A percentile compares a stretch with the other conserved stretches of the same genome.
Conservation (phyloP, 1,284 basidiomycete species). For the Ceratobasidium sp. region DNA sequence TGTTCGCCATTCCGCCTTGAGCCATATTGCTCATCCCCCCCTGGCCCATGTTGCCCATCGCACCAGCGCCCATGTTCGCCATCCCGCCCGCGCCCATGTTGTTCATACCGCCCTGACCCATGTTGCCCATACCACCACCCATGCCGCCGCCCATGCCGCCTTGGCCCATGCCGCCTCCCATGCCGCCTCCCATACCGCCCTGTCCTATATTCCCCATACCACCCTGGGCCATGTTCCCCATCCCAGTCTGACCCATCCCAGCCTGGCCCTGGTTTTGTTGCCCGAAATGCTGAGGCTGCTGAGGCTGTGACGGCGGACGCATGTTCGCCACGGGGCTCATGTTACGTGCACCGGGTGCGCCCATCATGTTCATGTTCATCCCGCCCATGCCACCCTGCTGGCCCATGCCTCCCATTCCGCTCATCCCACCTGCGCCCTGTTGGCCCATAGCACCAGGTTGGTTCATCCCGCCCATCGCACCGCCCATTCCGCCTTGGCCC, state of each 20-base stretch:
- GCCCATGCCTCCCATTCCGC: conserved; percentile 9
- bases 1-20: background rate
- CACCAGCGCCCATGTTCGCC: background rate
- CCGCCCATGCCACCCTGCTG: background rate
- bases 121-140: background rate
- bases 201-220: background rate
- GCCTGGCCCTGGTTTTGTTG: conserved; percentile 2
- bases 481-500: conserved; percentile 5
- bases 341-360: conserved; percentile 17
- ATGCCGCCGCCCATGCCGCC: background rate
- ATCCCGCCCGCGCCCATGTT: background rate
- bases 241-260: conserved; percentile 17
- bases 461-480: conserved; percentile 16
- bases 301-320: conserved; percentile 27
- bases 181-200: conserved; percentile 5
- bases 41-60: background rate
- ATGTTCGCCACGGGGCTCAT: conserved; percentile 42
- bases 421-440: conserved; percentile 2
- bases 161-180: background rate
- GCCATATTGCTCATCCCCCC: conserved; percentile 1
- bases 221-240: conserved; percentile 3
- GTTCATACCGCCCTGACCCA: conserved; percentile 10
- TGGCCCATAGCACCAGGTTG: conserved; percentile 10
- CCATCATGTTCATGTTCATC: conserved; percentile 19
- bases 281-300: conserved; percentile 10